Conservation (phyloP, 768 basidiomycete species). For the Cytidiella melzeri region DNA sequence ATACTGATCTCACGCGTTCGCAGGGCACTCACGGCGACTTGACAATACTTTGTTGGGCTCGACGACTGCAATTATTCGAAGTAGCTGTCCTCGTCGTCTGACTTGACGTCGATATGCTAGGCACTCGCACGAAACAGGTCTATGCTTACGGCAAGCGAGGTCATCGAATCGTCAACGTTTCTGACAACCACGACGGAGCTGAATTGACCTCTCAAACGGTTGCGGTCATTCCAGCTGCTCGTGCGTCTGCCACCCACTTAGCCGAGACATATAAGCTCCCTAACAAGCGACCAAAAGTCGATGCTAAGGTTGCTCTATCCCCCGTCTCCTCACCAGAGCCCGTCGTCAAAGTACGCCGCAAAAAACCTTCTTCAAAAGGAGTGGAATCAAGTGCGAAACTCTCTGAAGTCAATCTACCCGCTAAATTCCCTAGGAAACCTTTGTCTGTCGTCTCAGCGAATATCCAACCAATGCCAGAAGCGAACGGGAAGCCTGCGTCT, state of each 20-base stretch:
- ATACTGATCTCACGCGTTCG: neutral
- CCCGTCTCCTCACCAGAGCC: neutral
- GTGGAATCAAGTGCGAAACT: neutral
- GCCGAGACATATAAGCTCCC: too few species aligned
- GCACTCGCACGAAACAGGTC: constrained; percentile 27
- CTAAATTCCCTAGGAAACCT: constrained; percentile 27
- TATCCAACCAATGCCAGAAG: constrained; percentile 14
- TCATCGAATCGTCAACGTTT: constrained; percentile 24
- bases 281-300: neutral
- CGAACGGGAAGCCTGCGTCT: neutral
- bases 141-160: constrained; percentile 27
- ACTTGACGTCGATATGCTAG: constrained; percentile 16
- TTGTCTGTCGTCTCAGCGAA: constrained; percentile 36
- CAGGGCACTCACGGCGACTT: too few species aligned
- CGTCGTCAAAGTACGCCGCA: neutral
- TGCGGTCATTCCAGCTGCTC: neutral
- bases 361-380: neutral
- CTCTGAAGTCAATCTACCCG: neutral
- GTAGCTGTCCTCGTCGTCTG: neutral
- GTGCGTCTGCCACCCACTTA: neutral
- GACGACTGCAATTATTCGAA: neutral
- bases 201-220: neutral
- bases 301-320: neutral
- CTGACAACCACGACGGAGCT: constrained; percentile 13
- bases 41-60: neutral